phyloP scores from a whole-genome alignment of 768 basidiomycete genomes.

The Boletus pseudo-olivaceus region DNA sequence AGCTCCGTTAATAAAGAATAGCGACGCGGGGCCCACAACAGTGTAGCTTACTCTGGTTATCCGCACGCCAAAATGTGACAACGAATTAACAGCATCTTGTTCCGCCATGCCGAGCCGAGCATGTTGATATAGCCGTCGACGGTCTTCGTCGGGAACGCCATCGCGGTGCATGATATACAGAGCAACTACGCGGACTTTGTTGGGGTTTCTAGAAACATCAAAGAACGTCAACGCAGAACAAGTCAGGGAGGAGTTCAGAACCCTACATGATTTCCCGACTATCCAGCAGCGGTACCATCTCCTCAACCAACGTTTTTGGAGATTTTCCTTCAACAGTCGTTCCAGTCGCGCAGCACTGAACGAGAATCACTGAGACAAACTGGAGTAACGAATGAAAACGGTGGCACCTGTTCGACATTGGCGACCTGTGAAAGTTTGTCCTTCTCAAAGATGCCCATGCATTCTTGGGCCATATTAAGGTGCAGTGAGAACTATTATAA shows the following conservation, averaged over 20 bases:
- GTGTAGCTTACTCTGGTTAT: constrained; percentile 66
- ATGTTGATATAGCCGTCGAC: constrained; percentile 91
- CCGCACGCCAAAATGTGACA: constrained; percentile 77
- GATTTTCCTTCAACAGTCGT: constrained; percentile 86
- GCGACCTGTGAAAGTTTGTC: constrained; percentile 81
- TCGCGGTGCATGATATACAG: constrained; percentile 93
- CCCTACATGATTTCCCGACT: constrained; percentile 78
- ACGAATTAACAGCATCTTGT: constrained; percentile 89
- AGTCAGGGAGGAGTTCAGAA: not conserved
- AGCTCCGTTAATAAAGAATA: not conserved
- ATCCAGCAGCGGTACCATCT: constrained; percentile 97
- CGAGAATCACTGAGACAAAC: not conserved
- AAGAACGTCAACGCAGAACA: not conserved
- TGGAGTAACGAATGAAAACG: not conserved
- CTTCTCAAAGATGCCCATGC: constrained; percentile 90
- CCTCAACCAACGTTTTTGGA: constrained; percentile 94
- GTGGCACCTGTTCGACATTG: constrained; percentile 80
- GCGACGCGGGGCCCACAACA: not conserved
- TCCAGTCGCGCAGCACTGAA: constrained; percentile 90
- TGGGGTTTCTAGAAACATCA: constrained; percentile 56
- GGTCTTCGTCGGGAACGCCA: constrained; percentile 98
- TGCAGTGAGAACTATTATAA: constrained; percentile 83
- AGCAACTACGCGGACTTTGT: constrained; percentile 95
- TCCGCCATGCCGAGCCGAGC: constrained; percentile 83
- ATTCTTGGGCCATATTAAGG: constrained; percentile 96